Conservation (phyloP, 345 rosid genomes). For the Pugionium cornutum region DNA sequence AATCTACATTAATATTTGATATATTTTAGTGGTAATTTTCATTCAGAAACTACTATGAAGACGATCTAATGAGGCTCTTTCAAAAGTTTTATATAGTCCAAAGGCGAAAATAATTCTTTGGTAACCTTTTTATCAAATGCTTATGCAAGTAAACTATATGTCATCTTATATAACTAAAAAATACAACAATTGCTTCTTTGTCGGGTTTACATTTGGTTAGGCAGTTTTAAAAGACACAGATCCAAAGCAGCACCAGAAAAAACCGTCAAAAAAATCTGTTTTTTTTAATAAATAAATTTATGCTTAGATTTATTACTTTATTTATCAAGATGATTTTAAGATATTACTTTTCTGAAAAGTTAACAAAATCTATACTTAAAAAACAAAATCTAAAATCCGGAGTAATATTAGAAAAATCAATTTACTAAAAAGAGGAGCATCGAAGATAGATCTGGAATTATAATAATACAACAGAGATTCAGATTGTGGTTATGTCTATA, state of each 20-base stretch:
- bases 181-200: constrained; percentile 13
- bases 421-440: not conserved
- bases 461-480: not conserved
- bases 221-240: constrained; percentile 11
- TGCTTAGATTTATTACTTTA: not conserved
- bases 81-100: not conserved
- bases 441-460: constrained; percentile 14
- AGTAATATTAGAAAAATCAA: not conserved
- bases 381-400: not conserved
- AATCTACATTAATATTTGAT: too few species aligned
- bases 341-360: not conserved
- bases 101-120: not conserved
- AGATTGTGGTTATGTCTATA: not conserved
- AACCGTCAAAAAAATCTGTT: not conserved
- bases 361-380: not conserved
- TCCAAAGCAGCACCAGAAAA: constrained; percentile 19
- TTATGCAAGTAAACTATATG: not conserved
- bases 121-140: not conserved
- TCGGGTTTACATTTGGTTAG: constrained; percentile 14
- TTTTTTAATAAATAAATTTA: not conserved
- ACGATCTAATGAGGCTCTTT: too few species aligned
- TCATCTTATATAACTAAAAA: constrained; percentile 11
- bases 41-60: too few species aligned
- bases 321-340: not conserved
- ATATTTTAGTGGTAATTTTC: too few species aligned